Conservation (phyloP, 1,284 basidiomycete species). For the Hypsizygus ulmarius region DNA sequence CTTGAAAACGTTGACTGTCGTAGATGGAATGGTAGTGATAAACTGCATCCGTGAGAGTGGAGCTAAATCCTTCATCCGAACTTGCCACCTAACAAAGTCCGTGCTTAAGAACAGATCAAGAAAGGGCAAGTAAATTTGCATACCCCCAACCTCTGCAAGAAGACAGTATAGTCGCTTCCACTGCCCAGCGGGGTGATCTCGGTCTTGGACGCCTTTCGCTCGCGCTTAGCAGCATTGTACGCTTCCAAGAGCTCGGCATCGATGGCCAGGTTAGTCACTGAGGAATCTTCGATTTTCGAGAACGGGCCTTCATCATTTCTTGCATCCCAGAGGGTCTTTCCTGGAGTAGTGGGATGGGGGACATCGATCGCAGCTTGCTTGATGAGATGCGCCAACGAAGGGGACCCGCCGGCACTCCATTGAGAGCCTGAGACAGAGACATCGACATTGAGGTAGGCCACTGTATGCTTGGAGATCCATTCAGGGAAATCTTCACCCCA, state of each 20-base stretch:
- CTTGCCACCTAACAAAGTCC: constrained; percentile 44
- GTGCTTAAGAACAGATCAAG: constrained; percentile 2
- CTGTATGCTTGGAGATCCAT: constrained; percentile 76
- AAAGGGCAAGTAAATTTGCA: constrained; percentile 14
- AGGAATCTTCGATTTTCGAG: constrained; percentile 21
- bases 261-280: constrained; percentile 21
- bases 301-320: constrained; percentile 54
- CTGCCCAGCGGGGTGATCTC: constrained; percentile 43
- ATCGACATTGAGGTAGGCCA: constrained; percentile 88
- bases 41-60: constrained; percentile 55
- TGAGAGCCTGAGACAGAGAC: constrained; percentile 65
- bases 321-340: constrained; percentile 67
- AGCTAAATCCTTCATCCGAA: constrained; percentile 40
- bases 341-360: constrained; percentile 57
- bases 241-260: constrained; percentile 30
- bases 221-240: constrained; percentile 22
- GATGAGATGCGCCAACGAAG: constrained; percentile 79
- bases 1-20: constrained; percentile 76
- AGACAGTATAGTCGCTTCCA: constrained; percentile 79
- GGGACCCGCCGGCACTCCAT: constrained; percentile 57
- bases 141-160: constrained; percentile 59
- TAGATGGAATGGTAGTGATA: constrained; percentile 87
- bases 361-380: constrained; percentile 64
- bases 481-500: constrained; percentile 87
- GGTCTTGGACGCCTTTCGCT: constrained; percentile 25